Evolutionary conservation across 768 basidiomycete genomes (phyloP).

Genomic region (Cystobasidium tubakii): DNA sequence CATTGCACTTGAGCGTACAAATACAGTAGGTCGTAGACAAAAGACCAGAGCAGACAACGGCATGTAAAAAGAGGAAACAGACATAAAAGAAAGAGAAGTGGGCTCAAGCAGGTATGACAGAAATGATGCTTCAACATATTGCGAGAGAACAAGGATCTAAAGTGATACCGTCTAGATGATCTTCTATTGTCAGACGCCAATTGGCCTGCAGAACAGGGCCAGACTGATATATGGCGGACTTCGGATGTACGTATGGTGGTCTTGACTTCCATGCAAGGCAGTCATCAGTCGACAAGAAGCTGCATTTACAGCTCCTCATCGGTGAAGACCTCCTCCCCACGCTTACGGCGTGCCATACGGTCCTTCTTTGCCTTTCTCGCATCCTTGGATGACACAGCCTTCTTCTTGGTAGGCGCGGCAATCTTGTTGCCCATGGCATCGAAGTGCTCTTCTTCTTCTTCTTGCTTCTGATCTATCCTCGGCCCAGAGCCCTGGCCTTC

Average conservation of each 20-base stretch:
- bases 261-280: background rate
- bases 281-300: background rate
- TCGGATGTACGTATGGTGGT: background rate
- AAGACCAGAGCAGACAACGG: background rate
- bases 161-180: background rate
- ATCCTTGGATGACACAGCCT: constrained; percentile 57
- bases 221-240: background rate
- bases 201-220: background rate
- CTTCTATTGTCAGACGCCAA: background rate
- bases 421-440: constrained; percentile 99
- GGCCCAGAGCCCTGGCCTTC: constrained; percentile 94
- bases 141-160: constrained; percentile 3
- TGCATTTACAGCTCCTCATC: constrained; percentile 46
- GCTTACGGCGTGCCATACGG: constrained; percentile 78
- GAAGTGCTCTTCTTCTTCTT: constrained; percentile 81
- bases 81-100: background rate
- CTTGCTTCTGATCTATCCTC: constrained; percentile 88
- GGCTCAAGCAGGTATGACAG: constrained; percentile 1
- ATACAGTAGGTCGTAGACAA: constrained; percentile 1
- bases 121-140: background rate
- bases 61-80: background rate
- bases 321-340: constrained; percentile 64
- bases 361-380: constrained; percentile 94
- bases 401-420: constrained; percentile 51
- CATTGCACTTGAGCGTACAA: constrained; percentile 7